These are phyloP conservation scores for Prunus campanulata DNA, from an alignment of 306 rosid genomes.

Conservation along the genomic window DNA sequence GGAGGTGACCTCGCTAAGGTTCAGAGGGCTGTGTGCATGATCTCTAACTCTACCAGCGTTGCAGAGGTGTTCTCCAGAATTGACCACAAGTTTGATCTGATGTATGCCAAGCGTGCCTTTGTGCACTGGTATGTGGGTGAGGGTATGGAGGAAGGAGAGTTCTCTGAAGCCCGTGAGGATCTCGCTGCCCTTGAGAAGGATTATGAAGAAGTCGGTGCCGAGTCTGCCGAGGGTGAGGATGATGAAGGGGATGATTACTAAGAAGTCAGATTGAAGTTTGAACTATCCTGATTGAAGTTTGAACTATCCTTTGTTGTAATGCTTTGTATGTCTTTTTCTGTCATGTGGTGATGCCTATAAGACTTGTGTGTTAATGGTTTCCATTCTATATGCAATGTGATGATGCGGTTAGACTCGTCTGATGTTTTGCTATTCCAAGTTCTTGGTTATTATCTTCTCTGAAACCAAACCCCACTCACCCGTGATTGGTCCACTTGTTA, in stretches of 20 bases:
- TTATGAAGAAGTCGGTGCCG: slow-evolving; percentile 94
- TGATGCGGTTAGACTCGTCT: too few relatives aligned
- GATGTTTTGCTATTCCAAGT: too few relatives aligned
- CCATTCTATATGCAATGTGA: too few relatives aligned
- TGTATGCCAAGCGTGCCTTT: slow-evolving; percentile 88
- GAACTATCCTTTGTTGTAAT: background rate
- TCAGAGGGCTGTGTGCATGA: slow-evolving; percentile 95
- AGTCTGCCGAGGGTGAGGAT: slow-evolving; percentile 71
- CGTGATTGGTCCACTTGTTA: too few relatives aligned
- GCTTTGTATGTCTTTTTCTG: background rate
- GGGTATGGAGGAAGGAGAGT: slow-evolving; percentile 98
- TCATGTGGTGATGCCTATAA: background rate
- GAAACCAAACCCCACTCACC: too few relatives aligned
- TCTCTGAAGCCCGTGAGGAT: slow-evolving; percentile 94
- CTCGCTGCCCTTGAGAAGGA: slow-evolving; percentile 94
- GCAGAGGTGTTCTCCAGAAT: slow-evolving; percentile 92
- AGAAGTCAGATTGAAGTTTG: background rate
- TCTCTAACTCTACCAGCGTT: slow-evolving; percentile 84
- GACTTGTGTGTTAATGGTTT: background rate
- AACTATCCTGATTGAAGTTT: background rate
- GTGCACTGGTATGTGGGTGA: slow-evolving; percentile 99
- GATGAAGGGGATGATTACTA: slow-evolving; percentile 69
- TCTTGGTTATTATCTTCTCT: too few relatives aligned
- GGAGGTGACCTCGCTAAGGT: slow-evolving; percentile 96
- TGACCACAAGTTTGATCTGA: slow-evolving; percentile 86